These are phyloP conservation scores for Pestalotiopsis sp. DNA, from an alignment of 2,329 filamentous ascomycete species.

Conservation along the genomic window DNA sequence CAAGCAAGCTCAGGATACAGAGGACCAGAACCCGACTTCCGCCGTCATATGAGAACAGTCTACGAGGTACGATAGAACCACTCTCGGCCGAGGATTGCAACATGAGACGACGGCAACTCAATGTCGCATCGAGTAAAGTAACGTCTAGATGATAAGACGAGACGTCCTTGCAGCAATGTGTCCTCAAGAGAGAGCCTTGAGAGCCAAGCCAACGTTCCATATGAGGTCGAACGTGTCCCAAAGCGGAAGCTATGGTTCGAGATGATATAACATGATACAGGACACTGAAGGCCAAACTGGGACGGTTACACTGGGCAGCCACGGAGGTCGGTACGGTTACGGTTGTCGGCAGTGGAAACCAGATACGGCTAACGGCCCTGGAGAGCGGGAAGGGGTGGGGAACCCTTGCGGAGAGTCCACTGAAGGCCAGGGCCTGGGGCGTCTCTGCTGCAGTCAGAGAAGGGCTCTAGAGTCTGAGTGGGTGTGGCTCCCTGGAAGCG, in stretches of 20 bases:
- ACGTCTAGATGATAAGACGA: not conserved
- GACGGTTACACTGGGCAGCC: not conserved
- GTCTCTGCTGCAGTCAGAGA: not conserved
- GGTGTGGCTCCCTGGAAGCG: not conserved
- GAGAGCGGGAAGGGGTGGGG: not conserved
- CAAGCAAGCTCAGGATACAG: not conserved
- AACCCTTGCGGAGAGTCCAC: not conserved
- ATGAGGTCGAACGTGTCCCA: not conserved
- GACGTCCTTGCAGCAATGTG: not conserved
- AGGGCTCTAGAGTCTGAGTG: not conserved
- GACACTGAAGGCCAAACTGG: not conserved
- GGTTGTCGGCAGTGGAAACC: constrained; percentile 9
- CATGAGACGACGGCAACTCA: not conserved
- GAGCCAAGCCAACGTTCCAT: constrained; percentile 6
- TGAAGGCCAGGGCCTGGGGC: not conserved
- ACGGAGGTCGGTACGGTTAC: constrained; percentile 13
- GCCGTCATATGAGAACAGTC: not conserved
- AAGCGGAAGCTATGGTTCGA: constrained; percentile 4
- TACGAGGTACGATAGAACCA: not conserved
- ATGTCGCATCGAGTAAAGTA: not conserved
- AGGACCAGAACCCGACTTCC: not conserved
- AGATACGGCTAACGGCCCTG: constrained; percentile 7
- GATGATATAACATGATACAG: not conserved
- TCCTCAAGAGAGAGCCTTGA: not conserved
- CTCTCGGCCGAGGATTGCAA: not conserved